These are phyloP conservation scores for Pseudogymnoascus sp. DNA, from an alignment of 2,329 filamentous ascomycete genomes.

Conservation along the genomic window DNA sequence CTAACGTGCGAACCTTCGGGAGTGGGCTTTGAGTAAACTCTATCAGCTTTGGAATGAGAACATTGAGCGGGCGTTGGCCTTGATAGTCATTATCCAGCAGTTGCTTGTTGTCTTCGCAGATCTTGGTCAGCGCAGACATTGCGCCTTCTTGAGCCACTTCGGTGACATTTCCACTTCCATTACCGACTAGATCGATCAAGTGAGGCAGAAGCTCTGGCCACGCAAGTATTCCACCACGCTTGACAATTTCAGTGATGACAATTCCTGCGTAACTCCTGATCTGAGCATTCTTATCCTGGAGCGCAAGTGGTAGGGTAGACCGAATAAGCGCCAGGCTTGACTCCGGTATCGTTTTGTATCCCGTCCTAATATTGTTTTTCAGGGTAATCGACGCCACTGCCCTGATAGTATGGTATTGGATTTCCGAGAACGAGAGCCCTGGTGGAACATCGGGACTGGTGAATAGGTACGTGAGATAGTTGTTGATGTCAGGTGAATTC, in stretches of 20 bases:
- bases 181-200: slow-evolving; percentile 68
- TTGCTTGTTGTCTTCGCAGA: slow-evolving; percentile 92
- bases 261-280: slow-evolving; percentile 87
- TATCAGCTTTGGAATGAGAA: slow-evolving; percentile 84
- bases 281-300: slow-evolving; percentile 73
- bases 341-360: slow-evolving; percentile 68
- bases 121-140: slow-evolving; percentile 87
- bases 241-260: slow-evolving; percentile 87
- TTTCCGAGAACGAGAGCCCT: slow-evolving; percentile 48
- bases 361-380: slow-evolving; percentile 79
- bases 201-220: slow-evolving; percentile 90
- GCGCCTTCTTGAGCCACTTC: slow-evolving; percentile 78
- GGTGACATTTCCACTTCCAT: slow-evolving; percentile 58
- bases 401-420: slow-evolving; percentile 67
- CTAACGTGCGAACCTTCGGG: slow-evolving; percentile 68
- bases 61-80: slow-evolving; percentile 77
- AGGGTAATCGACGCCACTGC: slow-evolving; percentile 87
- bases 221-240: slow-evolving; percentile 71
- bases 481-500: slow-evolving; percentile 84
- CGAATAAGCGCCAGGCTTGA: slow-evolving; percentile 69
- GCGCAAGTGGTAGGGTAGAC: slow-evolving; percentile 64
- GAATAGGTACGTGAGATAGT: slow-evolving; percentile 90
- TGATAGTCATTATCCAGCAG: slow-evolving; percentile 80
- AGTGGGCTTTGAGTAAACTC: slow-evolving; percentile 72
- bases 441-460: slow-evolving; percentile 57